These are phyloP conservation scores for Leccinum fuscescens DNA, from an alignment of 1,284 basidiomycete species.

Conservation along the genomic window DNA sequence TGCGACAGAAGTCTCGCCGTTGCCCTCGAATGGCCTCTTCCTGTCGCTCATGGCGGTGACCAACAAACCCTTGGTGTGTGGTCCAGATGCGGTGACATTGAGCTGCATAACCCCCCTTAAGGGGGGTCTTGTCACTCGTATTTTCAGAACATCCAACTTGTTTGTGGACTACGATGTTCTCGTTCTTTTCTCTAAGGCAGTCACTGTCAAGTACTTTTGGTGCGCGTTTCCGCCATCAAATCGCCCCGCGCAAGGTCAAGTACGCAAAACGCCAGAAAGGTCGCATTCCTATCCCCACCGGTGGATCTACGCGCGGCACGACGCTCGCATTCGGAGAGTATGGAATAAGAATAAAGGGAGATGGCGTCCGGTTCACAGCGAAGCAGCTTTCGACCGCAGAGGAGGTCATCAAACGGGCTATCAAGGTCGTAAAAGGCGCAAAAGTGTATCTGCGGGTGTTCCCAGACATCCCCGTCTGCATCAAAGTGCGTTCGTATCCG, in stretches of 20 bases:
- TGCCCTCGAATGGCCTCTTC: conserved; percentile 49
- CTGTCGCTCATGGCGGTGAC: conserved; percentile 47
- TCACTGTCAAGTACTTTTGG: conserved; percentile 25
- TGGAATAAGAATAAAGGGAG: conserved; percentile 86
- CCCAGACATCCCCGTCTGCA: conserved; percentile 95
- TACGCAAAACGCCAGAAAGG: conserved; percentile 89
- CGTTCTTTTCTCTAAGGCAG: conserved; percentile 15
- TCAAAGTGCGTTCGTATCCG: conserved; percentile 64
- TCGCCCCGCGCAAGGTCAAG: conserved; percentile 82
- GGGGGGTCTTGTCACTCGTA: background rate
- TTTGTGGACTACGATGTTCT: conserved; percentile 17
- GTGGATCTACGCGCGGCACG: conserved; percentile 92
- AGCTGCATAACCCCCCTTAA: background rate
- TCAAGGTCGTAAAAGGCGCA: conserved; percentile 89
- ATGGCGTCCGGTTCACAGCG: conserved; percentile 82
- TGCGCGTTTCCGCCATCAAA: conserved; percentile 44
- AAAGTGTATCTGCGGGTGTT: conserved; percentile 91
- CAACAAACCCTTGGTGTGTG: conserved; percentile 2
- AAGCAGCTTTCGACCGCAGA: conserved; percentile 89
- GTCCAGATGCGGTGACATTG: background rate
- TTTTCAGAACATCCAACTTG: background rate
- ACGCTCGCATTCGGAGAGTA: conserved; percentile 90
- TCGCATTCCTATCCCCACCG: conserved; percentile 75
- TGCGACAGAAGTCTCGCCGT: conserved; percentile 45
- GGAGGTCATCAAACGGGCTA: conserved; percentile 87